phyloP scores from a whole-genome alignment of 179 eudicot genomes.

The Amaranthus tricolor region DNA sequence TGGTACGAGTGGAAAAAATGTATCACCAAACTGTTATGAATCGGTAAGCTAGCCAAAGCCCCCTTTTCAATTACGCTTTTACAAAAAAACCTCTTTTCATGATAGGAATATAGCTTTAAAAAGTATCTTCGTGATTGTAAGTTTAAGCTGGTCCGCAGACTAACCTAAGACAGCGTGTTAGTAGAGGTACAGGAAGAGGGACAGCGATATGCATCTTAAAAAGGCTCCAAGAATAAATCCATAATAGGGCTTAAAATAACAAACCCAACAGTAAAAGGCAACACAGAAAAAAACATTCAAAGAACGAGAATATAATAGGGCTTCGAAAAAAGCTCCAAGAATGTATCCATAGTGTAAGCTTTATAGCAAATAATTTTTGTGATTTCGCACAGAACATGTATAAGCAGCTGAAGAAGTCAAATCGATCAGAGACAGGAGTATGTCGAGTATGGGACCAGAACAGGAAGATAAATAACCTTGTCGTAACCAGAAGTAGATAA shows the following conservation, averaged over 20 bases:
- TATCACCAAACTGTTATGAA: neutral
- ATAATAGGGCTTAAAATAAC: too few species aligned
- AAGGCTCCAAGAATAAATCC: too few species aligned
- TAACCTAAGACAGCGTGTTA: neutral
- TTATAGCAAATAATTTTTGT: too few species aligned
- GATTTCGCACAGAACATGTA: neutral
- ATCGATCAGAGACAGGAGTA: neutral
- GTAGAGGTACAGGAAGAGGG: neutral
- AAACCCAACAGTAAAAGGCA: neutral
- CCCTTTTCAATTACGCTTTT: neutral
- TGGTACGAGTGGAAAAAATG: neutral
- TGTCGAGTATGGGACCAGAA: neutral
- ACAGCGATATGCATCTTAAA: neutral
- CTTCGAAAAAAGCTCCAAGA: neutral
- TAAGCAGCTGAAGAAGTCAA: neutral
- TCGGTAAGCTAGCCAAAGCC: neutral
- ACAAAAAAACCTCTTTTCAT: neutral
- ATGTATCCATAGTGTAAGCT: too few species aligned
- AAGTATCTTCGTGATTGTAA: too few species aligned
- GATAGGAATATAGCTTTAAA: neutral
- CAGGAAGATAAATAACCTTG: slow-evolving; percentile 49
- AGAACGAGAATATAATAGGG: neutral
- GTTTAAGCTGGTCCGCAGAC: neutral
- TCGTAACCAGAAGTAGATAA: slow-evolving; percentile 63
- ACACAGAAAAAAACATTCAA: neutral